Base-by-base conservation (phyloP, 2,329 filamentous ascomycete genomes). In the Nemania abortiva region DNA sequence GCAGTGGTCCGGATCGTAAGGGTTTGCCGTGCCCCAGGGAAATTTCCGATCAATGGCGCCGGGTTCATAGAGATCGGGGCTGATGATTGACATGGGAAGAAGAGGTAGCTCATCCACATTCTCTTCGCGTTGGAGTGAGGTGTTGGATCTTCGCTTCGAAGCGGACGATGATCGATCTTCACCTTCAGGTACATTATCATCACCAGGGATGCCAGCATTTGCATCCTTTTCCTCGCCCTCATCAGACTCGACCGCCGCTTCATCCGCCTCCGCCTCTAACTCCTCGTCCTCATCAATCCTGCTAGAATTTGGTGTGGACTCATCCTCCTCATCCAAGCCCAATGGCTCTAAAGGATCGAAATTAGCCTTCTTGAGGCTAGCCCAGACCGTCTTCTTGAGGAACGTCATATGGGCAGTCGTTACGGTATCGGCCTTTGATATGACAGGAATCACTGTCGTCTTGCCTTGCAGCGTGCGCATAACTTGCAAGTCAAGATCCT, bases 11-110 rank as follows among this genome's bases (percentile, higher is more conserved):
- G 90, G 86, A 76, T 98, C 91, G 84, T 96, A 95, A 0, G 96
- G 96, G 77, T 98, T 94, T 4, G 96, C 96, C 75, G 98, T 97
- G 6, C 96, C 96, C 96, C 96, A 99, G 0, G 96, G 93, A 79
- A 98, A 99, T 72, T 91, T 91, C 69, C 96, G 92, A 54, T 96
- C 96, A 69, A 97, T 83, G 18, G 92, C 85, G 37, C 87, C 88
- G 9, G 91, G 91, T 76, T 97, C 93, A 81, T 98, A 97, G 50
- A 93, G 88, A 79, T 99, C 96, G 0, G 96, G 96, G 70, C 94
- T 97, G 79, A 99, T 92, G 79, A 98, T 93, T 49, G 94, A 97
- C 77, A 98, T 89, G 0, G 96, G 96, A 29, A 98, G 84, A 78
- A 93, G 92, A 0, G 93, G 93, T 11, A 83, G 79, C 74, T 89